These are phyloP conservation scores for Chalciporus pseudorubinellus DNA, from an alignment of 768 basidiomycete genomes.

Conservation along the genomic window DNA sequence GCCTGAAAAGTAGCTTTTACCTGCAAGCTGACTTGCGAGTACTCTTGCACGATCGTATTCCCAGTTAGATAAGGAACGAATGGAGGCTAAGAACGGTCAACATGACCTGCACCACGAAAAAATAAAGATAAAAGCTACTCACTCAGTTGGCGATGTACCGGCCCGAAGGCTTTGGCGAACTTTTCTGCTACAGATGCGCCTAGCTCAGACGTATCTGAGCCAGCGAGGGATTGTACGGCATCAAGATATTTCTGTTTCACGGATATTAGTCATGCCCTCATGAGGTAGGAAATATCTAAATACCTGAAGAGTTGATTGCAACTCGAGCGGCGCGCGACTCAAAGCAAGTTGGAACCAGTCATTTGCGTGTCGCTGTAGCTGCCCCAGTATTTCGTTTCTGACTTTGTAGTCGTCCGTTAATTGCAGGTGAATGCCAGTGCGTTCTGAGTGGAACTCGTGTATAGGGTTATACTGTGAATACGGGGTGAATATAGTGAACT, in stretches of 20 bases:
- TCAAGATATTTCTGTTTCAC: slow-evolving; percentile 80
- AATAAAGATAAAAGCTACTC: slow-evolving; percentile 25
- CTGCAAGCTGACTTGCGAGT: slow-evolving; percentile 81
- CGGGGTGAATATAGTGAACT: background rate
- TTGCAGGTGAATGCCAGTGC: slow-evolving; percentile 69
- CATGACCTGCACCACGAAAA: background rate
- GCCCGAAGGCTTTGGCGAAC: slow-evolving; percentile 79
- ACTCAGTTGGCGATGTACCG: slow-evolving; percentile 76
- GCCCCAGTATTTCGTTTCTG: slow-evolving; percentile 79
- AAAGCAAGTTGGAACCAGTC: slow-evolving; percentile 87
- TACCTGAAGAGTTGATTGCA: slow-evolving; percentile 91
- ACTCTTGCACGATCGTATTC: slow-evolving; percentile 80
- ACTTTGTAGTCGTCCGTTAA: slow-evolving; percentile 84
- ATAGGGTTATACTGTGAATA: slow-evolving; percentile 78
- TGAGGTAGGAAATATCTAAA: slow-evolving; percentile 11
- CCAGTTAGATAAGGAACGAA: slow-evolving; percentile 56
- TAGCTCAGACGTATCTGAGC: slow-evolving; percentile 80
- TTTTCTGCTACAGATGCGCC: slow-evolving; percentile 88
- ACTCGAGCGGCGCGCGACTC: slow-evolving; percentile 84
- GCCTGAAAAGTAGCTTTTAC: slow-evolving; percentile 87
- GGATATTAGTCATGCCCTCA: background rate
- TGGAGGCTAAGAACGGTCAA: slow-evolving; percentile 42
- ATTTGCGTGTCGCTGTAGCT: slow-evolving; percentile 69
- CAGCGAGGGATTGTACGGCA: slow-evolving; percentile 62
- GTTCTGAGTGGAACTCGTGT: slow-evolving; percentile 79